Base-by-base conservation (phyloP, 768 basidiomycete genomes). In the Amanita pallidorosea region DNA sequence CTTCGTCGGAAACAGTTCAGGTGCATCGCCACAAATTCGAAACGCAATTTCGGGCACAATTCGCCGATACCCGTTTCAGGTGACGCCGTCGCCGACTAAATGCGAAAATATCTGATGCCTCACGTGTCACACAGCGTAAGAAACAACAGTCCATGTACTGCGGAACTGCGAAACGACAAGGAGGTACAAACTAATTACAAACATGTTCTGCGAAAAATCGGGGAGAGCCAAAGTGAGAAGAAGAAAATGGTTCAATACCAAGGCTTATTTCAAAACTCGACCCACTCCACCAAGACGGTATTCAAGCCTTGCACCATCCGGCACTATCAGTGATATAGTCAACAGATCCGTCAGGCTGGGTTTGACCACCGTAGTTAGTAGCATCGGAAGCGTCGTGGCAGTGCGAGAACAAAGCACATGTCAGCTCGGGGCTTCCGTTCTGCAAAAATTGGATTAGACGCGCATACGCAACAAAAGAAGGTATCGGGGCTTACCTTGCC, bases 381-480 rank as follows among this genome's bases (percentile, higher is more conserved):
- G 71, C 70, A 46, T 69, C 64, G 20, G 62, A 59, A 34, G 63
- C 56, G 31, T 50, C 54, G 49, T 73, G 70, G 61, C 73, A 74
- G 12, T 22, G 17, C 13, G 52, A 61, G 61, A 71, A 74, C 42
- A 75, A 60, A 12, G 72, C 63, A 57, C 73, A 75, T 8, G 71
- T 71, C 25, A 75, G 60, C 41, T 67, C 64, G 20, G 70, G 61
- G 64, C 71, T 73, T 53, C 71, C 71, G 45, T 65, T 66, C 65
- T 70, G 47, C 9, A 44, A 37, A 40, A 44, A 41, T 5, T 3
- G 20, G 17, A 38, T 48, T n/a, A 48, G 35, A 48, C 20, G 36
- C 5, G 17, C 18, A 7, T 20, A 3, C 8, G 8, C 7, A n/a
- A 48, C 12, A 23, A 22, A 25, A 27, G 27, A 23, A 27, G 7